Conservation (phyloP, 176 grass and related monocot species). For the Musa troglodytarum region DNA sequence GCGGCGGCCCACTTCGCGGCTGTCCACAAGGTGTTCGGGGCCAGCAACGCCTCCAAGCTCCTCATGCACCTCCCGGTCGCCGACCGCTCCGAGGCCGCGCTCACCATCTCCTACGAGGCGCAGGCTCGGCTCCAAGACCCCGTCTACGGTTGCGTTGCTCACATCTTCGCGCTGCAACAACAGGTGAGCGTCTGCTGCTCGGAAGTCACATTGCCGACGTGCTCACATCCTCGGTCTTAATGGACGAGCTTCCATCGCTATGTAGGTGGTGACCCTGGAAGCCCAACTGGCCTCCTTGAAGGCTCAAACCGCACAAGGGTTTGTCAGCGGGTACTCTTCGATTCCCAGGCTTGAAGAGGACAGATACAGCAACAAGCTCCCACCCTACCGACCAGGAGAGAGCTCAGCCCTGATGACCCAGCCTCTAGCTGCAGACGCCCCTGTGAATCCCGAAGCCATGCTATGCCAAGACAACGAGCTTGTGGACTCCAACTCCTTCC, state of each 20-base stretch:
- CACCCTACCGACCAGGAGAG: slow-evolving; percentile 5
- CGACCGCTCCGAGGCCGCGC: slow-evolving; percentile 77
- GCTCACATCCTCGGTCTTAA: neutral
- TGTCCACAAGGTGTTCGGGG: slow-evolving; percentile 91
- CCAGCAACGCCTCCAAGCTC: slow-evolving; percentile 89
- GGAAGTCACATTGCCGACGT: too few relatives aligned
- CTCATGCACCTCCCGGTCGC: slow-evolving; percentile 63
- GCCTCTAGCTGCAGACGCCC: slow-evolving; percentile 13
- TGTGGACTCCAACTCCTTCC: slow-evolving; percentile 9
- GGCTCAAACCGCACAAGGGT: slow-evolving; percentile 45
- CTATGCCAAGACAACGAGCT: slow-evolving; percentile 28
- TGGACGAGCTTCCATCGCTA: neutral
- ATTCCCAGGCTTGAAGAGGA: slow-evolving; percentile 1
- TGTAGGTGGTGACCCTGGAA: slow-evolving; percentile 80
- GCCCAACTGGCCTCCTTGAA: slow-evolving; percentile 82
- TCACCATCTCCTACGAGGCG: slow-evolving; percentile 91
- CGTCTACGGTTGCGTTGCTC: slow-evolving; percentile 89
- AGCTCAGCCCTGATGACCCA: slow-evolving; percentile 3
- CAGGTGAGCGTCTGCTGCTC: slow-evolving; percentile 30
- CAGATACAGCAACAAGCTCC: slow-evolving; percentile 17
- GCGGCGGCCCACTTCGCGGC: slow-evolving; percentile 82
- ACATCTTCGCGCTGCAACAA: slow-evolving; percentile 95
- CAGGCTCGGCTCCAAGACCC: slow-evolving; percentile 83
- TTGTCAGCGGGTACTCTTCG: slow-evolving; percentile 8
- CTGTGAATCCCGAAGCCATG: neutral